Conservation (phyloP, 805 yeast species). For the Lipomyces starkeyi region DNA sequence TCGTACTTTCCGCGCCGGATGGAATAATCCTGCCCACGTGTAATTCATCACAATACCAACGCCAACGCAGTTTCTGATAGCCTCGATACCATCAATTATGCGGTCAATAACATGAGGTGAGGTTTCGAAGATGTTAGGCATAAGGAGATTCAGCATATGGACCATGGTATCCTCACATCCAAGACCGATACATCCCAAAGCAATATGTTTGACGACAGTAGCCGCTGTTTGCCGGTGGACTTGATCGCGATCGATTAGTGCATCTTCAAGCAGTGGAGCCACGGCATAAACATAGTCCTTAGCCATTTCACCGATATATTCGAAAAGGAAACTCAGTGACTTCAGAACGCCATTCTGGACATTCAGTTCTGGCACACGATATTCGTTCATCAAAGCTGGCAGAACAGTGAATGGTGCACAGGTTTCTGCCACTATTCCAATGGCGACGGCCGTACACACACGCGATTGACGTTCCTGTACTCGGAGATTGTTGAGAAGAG, state of each 20-base stretch:
- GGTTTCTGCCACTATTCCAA: constrained; percentile 92
- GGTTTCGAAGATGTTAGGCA: constrained; percentile 92
- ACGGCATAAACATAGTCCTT: constrained; percentile 82
- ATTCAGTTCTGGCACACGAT: constrained; percentile 86
- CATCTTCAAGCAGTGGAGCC: constrained; percentile 82
- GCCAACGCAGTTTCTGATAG: constrained; percentile 74
- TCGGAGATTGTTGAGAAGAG: constrained; percentile 78
- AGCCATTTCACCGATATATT: constrained; percentile 82
- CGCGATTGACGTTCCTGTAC: constrained; percentile 96
- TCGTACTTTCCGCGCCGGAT: constrained; percentile 89
- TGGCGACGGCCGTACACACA: constrained; percentile 97
- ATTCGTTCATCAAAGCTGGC: constrained; percentile 96
- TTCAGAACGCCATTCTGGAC: constrained; percentile 96
- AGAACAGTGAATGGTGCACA: constrained; percentile 92
- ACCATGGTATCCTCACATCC: constrained; percentile 83
- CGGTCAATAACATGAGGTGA: constrained; percentile 93
- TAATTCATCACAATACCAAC: constrained; percentile 76
- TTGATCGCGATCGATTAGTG: constrained; percentile 84
- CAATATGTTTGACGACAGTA: constrained; percentile 79
- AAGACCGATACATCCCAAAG: constrained; percentile 74
- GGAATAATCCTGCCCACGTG: constrained; percentile 86
- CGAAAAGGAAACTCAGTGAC: constrained; percentile 88
- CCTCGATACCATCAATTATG: constrained; percentile 79
- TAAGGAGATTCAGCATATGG: constrained; percentile 76
- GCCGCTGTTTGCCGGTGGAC: constrained; percentile 97